A percentile compares a stretch with the other conserved stretches of the same genome.
phyloP scores from a whole-genome alignment of 371 early-diverging fungal genomes.

The Zychaea mexicana region DNA sequence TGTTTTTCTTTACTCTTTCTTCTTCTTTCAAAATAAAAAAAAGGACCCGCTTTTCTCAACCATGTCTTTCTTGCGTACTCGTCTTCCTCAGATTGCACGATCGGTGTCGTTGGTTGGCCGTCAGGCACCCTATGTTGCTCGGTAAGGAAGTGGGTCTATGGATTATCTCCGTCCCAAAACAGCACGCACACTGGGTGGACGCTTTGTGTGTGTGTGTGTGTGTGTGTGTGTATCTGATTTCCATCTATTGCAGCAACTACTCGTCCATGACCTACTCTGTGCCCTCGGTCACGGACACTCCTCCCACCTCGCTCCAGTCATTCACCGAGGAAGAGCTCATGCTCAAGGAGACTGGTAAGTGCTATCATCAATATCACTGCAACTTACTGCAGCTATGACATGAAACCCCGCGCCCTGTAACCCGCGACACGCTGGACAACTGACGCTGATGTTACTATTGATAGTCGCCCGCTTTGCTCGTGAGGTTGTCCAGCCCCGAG shows the following conservation, averaged over 20 bases:
- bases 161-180: too few species aligned
- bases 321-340: conserved; percentile 86
- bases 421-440: not conserved
- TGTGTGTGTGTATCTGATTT: not conserved
- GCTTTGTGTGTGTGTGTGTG: too few species aligned
- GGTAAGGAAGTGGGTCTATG: not conserved
- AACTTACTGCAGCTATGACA: too few species aligned
- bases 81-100: conserved; percentile 3
- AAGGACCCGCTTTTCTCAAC: not conserved
- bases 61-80: conserved; percentile 10
- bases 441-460: not conserved
- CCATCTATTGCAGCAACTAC: conserved; percentile 8
- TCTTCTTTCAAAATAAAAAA: conserved; percentile 7
- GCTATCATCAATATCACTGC: too few species aligned
- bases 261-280: conserved; percentile 16
- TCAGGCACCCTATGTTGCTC: conserved; percentile 3
- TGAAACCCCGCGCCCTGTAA: not conserved
- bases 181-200: too few species aligned
- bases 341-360: conserved; percentile 76
- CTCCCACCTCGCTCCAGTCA: conserved; percentile 66
- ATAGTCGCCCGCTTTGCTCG: conserved; percentile 88
- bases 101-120: not conserved
- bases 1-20: not conserved
- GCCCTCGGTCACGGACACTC: conserved; percentile 25
- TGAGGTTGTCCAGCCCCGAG: conserved; percentile 83